These are phyloP conservation scores for Fusarium transvaalense DNA, from an alignment of 2,329 filamentous ascomycete genomes.

Conservation along the genomic window DNA sequence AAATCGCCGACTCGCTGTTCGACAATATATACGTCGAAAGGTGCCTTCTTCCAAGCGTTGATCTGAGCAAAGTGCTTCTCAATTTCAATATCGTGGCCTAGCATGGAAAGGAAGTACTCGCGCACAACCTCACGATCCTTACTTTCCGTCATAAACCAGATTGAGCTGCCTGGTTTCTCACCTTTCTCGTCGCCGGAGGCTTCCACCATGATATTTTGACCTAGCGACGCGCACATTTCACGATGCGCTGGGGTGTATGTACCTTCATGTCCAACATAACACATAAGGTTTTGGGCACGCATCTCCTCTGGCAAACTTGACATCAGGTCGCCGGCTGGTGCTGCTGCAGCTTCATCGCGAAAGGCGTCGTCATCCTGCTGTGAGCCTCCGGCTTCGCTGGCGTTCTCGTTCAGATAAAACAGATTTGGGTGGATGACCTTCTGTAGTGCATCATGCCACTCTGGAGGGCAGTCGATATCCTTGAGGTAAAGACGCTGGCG, in stretches of 20 bases:
- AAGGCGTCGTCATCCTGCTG: constrained; percentile 56
- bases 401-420: constrained; percentile 90
- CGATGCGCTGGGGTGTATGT: constrained; percentile 95
- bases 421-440: constrained; percentile 83
- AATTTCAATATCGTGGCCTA: constrained; percentile 96
- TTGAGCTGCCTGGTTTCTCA: constrained; percentile 86
- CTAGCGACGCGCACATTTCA: constrained; percentile 96
- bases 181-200: constrained; percentile 79
- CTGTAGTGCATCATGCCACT: constrained; percentile 86
- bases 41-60: constrained; percentile 94
- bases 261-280: constrained; percentile 96
- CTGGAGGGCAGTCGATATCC: constrained; percentile 91
- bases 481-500: constrained; percentile 94
- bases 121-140: constrained; percentile 91
- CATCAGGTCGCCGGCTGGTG: constrained; percentile 91
- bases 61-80: constrained; percentile 97
- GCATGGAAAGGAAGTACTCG: constrained; percentile 91
- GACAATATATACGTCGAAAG: constrained; percentile 91
- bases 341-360: constrained; percentile 68
- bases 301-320: constrained; percentile 87
- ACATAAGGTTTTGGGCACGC: constrained; percentile 97
- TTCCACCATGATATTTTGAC: constrained; percentile 99
- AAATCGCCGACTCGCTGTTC: constrained; percentile 93
- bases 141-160: constrained; percentile 99
- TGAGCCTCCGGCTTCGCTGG: constrained; percentile 57